Conservation (phyloP, 768 basidiomycete species). For the Termitomyces sp. region DNA sequence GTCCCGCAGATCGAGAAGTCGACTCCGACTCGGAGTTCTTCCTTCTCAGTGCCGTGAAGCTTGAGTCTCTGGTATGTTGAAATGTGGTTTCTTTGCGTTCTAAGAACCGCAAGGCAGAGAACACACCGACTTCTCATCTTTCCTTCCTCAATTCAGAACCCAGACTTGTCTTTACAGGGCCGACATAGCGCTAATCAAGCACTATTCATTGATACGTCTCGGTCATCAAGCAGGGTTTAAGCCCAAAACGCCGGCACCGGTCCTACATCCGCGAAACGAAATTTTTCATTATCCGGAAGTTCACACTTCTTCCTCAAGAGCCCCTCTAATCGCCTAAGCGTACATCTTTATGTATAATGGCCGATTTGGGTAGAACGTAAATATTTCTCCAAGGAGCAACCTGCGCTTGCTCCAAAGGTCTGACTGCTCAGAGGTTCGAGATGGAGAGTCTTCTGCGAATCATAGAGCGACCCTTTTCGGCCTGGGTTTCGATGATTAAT, state of each 20-base stretch:
- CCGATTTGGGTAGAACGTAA: neutral
- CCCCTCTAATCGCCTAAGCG: neutral
- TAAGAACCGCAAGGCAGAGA: neutral
- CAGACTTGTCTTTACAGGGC: neutral
- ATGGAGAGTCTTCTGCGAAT: neutral
- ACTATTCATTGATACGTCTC: neutral
- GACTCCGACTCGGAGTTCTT: conserved; percentile 1
- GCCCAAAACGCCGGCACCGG: neutral
- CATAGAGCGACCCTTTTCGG: neutral
- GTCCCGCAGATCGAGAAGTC: neutral
- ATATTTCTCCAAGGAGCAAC: neutral
- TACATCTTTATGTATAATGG: neutral
- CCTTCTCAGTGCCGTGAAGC: neutral
- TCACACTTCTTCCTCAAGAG: neutral
- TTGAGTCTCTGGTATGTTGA: conserved; percentile 1
- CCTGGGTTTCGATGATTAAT: neutral
- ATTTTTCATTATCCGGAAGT: neutral
- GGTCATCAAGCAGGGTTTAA: no score
- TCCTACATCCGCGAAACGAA: neutral
- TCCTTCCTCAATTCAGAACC: neutral
- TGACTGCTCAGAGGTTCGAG: neutral
- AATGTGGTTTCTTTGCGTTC: neutral
- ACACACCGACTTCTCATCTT: neutral
- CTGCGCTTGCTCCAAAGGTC: neutral
- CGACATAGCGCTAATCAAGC: neutral